A percentile compares a stretch with the other conserved stretches of the same genome.
Evolutionary conservation across 371 early-diverging fungal genomes (phyloP).

Genomic region (Mucor racemosus): DNA sequence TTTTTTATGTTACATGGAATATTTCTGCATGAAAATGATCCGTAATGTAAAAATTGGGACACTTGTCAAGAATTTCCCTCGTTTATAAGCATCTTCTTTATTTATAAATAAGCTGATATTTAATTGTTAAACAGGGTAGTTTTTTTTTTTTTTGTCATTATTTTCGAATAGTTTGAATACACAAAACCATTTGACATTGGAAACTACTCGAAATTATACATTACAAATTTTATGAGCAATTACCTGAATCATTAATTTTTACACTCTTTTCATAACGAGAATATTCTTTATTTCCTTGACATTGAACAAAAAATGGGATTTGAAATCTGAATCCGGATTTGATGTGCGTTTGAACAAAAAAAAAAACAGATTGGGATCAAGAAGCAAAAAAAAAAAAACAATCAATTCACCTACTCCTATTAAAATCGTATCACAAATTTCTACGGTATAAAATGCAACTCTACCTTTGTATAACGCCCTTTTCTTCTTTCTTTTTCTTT

Average conservation of each 20-base stretch:
- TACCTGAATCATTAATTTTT: too few species aligned
- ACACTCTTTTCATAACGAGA: too few species aligned
- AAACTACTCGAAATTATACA: too few species aligned
- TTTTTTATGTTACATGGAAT: background rate
- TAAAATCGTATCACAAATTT: background rate
- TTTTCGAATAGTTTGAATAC: too few species aligned
- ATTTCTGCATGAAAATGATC: background rate
- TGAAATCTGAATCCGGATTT: constrained; percentile 8
- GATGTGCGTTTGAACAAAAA: background rate
- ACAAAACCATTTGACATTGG: too few species aligned
- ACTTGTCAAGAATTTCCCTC: background rate
- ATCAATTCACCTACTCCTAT: background rate
- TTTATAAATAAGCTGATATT: background rate
- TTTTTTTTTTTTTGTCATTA: background rate
- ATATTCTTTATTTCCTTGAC: too few species aligned
- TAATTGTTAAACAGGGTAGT: background rate
- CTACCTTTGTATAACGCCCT: background rate
- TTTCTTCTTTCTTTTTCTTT: constrained; percentile 3
- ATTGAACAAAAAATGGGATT: background rate
- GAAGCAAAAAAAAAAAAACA: background rate
- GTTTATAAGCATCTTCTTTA: background rate
- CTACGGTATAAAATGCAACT: background rate
- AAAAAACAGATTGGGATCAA: background rate
- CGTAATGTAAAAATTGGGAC: background rate
- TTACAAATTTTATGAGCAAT: too few species aligned